phyloP scores from a whole-genome alignment of 139 green algal species.

The Edaphochlamys debaryana region DNA sequence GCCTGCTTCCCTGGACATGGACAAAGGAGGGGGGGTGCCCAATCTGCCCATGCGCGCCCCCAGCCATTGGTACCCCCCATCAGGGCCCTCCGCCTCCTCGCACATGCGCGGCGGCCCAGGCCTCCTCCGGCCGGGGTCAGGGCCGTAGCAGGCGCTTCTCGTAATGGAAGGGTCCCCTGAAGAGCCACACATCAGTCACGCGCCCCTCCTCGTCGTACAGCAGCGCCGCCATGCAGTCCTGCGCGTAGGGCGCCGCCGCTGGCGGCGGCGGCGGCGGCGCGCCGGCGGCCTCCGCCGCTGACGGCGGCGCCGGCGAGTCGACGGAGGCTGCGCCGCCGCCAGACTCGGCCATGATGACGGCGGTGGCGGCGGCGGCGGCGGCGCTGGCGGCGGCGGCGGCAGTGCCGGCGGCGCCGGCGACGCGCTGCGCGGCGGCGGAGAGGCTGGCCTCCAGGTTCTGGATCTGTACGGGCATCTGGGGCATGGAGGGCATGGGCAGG shows the following conservation, averaged over 20 bases:
- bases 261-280: background rate
- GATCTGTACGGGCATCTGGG: background rate
- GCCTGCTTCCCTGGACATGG: too few relatives aligned
- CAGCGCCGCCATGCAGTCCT: slow-evolving; percentile 44
- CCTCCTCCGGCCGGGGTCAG: too few relatives aligned
- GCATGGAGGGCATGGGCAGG: background rate
- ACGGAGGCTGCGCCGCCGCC: background rate
- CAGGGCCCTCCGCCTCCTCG: too few relatives aligned
- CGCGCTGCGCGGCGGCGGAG: slow-evolving; percentile 2
- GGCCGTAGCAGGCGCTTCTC: slow-evolving; percentile 19
- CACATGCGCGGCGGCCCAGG: too few relatives aligned
- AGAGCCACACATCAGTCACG: slow-evolving; percentile 25
- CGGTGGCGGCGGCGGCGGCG: slow-evolving; percentile 21
- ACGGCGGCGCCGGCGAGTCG: background rate
- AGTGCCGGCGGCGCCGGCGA: slow-evolving; percentile 18
- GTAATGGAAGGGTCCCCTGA: slow-evolving; percentile 20
- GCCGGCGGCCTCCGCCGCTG: background rate
- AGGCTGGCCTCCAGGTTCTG: slow-evolving; percentile 31
- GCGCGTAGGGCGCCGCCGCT: slow-evolving; percentile 17
- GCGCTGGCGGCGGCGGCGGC: slow-evolving; percentile 39
- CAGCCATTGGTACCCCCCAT: too few relatives aligned
- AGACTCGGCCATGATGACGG: slow-evolving; percentile 27
- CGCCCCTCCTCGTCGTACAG: slow-evolving; percentile 24
- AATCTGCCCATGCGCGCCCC: too few relatives aligned
- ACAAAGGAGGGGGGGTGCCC: too few relatives aligned